These are phyloP conservation scores for Brassica juncea DNA, from an alignment of 345 rosid species.

Conservation along the genomic window DNA sequence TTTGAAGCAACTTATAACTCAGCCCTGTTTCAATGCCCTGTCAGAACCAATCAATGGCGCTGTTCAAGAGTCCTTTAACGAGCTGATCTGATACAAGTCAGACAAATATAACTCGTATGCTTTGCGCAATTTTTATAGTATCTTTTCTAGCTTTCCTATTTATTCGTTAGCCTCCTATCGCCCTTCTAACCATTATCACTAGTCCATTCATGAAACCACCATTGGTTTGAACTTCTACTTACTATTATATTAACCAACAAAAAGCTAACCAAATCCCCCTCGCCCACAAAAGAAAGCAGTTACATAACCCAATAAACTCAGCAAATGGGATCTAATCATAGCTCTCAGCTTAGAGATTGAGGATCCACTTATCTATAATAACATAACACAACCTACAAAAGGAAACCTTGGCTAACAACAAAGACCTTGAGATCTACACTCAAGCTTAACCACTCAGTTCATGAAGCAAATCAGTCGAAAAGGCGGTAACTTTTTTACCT, in stretches of 20 bases:
- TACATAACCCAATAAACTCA: neutral
- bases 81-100: neutral
- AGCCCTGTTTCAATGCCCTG: neutral
- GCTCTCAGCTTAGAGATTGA: neutral
- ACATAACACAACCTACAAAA: neutral
- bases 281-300: neutral
- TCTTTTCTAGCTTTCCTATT: neutral
- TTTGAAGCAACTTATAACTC: conserved; percentile 9
- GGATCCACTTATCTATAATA: neutral
- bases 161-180: neutral
- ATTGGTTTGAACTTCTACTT: neutral
- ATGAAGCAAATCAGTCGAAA: neutral
- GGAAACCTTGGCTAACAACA: neutral
- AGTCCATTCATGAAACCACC: conserved; percentile 7
- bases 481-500: conserved; percentile 46
- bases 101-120: neutral
- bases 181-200: conserved; percentile 1
- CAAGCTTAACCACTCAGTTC: neutral
- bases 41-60: neutral
- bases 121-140: neutral
- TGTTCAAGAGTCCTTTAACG: neutral
- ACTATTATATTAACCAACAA: neutral
- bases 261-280: neutral
- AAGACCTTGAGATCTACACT: neutral
- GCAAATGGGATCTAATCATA: neutral